Base-by-base conservation (phyloP, 1,284 basidiomycete species). In the Pseudozyma flocculosa region DNA sequence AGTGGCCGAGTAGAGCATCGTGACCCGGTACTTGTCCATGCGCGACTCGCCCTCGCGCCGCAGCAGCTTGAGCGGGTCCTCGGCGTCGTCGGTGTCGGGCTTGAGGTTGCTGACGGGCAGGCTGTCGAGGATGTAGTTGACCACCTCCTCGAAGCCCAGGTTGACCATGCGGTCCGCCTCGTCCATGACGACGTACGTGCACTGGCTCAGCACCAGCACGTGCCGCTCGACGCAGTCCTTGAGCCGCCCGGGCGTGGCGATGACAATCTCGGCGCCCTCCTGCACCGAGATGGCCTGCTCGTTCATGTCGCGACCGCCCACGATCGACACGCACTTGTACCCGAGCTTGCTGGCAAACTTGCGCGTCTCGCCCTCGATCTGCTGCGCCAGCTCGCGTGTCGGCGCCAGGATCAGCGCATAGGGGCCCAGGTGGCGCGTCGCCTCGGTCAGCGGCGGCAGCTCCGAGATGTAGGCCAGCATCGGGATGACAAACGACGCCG, bases 111-210 rank as follows among this genome's bases (percentile, higher is more conserved):
- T 88, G 2, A 85, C 83, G 3, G 95, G 94, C 61, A 98, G 83
- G 54, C 90, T 86, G 79, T 97, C 94, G 46, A 99, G 82, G 68
- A 99, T 98, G 78, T 91, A 96, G 37, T 89, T 92, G 45, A 99
- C 82, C 76, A 94, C 92, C 15, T 85, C 85, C 79, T 98, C 95
- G 79, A 97, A 98, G 11, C 95, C 95, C 29, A 98, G 86, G 75
- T 95, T 88, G 52, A 98, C 92, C 94, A 98, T 97, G 50, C 93
- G 86, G 79, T 99, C 94, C 18, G 95, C 95, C 82, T 99, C 94
- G 79, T 98, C 95, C 92, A 98, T 94, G 61, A 98, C 93, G 47
- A 98, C 87, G 76, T 97, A 98, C 1, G 90, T 90, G 79, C 94
- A 97, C 80, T 98, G 94, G 4, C 88, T 88, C 45, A 99, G 84